Conservation (phyloP, 2,329 filamentous ascomycete species). For the Hypoxylon sp. region DNA sequence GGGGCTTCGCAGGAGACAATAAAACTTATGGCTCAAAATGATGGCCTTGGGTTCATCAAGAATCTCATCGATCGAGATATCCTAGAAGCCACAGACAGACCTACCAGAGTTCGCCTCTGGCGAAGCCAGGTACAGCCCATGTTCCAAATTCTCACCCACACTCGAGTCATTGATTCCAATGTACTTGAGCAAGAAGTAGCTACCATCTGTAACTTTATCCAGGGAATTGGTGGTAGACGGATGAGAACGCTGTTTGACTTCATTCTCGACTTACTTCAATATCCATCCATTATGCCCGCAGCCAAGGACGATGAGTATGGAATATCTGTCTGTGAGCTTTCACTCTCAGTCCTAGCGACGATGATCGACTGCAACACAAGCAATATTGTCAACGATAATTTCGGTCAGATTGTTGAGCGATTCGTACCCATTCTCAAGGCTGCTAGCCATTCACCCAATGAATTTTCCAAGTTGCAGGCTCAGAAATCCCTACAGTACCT, state of each 20-base stretch:
- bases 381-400: constrained; percentile 54
- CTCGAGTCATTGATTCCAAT: constrained; percentile 56
- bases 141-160: constrained; percentile 57
- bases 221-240: constrained; percentile 55
- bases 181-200: constrained; percentile 59
- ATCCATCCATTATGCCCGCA: constrained; percentile 36
- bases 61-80: constrained; percentile 48
- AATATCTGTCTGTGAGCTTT: constrained; percentile 51
- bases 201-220: constrained; percentile 55
- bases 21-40: constrained; percentile 50
- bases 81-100: constrained; percentile 19
- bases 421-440: constrained; percentile 26
- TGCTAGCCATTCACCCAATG: constrained; percentile 31
- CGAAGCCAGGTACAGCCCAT: constrained; percentile 52
- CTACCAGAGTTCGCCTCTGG: constrained; percentile 46
- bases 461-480: constrained; percentile 52
- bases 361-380: constrained; percentile 58
- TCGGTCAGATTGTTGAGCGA: constrained; percentile 44
- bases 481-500: constrained; percentile 55
- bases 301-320: constrained; percentile 25
- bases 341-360: constrained; percentile 54
- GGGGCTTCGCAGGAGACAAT: constrained; percentile 53
- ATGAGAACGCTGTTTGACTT: constrained; percentile 55
- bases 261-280: constrained; percentile 47
- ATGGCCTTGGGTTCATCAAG: constrained; percentile 52